Evolutionary conservation across 768 basidiomycete species (phyloP), one percentile per base, ranked within the genome.

Genomic region (Leccinum variicolor): DNA sequence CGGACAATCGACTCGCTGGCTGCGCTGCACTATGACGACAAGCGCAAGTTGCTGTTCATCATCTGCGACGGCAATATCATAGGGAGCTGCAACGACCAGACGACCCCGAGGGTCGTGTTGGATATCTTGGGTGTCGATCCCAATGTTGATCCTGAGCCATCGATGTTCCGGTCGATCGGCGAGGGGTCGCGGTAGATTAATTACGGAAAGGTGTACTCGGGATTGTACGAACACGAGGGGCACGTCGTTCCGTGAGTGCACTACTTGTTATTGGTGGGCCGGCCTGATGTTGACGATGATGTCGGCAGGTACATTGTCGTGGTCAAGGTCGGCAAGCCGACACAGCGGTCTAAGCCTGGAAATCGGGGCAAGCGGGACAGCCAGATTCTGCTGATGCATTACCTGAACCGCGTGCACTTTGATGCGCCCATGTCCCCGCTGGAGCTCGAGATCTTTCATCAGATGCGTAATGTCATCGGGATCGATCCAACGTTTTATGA

Each of bases 401-500:
- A 94, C 69, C 80, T 96, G 60, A 97, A 96, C 70, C 80, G 92
- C 21, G 94, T 98, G 8, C 94, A 97, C 71, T 97, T 97, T 67
- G 94, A 97, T 69, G 80, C 86, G 3, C 89, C 94, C 0, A 98
- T 98, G 94, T 87, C 84, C 4, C 94, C 94, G 1, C 73, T 98
- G 62, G 94, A 98, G 70, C 76, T 98, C 52, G 94, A 98, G 73
- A 86, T 98, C 52, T 96, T 93, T 66, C 94, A 98, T 72, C 94
- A 98, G 73, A 96, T 97, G 93, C 84, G 94, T 52, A 98, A 98
- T 63, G 92, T 97, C 58, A 96, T 98, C 62, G 94, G 94, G 14
- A 94, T 98, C 59, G 94, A 98, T 67, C 94, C 94, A 1, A 89
- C 93, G 9, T 98, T 98, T 74, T 98, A 98, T 71, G 94, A 98